Base-by-base conservation (phyloP, 768 basidiomycete genomes). In the Lactifluus pinguis region DNA sequence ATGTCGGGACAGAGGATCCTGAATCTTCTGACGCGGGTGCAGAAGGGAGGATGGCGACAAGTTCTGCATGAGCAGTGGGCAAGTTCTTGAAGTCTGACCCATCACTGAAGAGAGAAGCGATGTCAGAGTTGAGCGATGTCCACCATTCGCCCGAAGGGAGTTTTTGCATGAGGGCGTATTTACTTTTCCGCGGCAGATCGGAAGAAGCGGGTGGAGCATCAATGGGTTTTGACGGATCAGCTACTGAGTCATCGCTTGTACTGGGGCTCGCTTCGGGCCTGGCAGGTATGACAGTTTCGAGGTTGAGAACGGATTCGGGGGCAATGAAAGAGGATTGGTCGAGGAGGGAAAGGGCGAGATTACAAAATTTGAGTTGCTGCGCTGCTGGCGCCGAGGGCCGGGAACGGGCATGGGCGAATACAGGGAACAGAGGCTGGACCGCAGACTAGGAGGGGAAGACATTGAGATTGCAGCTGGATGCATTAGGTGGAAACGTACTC, bases 141-240 rank as follows among this genome's bases (percentile, higher is more conserved):
- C 89, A 93, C 76, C 83, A 90, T 60, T 86, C 85, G 42, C 84
- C 89, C 1, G 77, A 79, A 0, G 91, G 88, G 7, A 93, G 76
- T 61, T 83, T 85, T 67, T 93, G 90, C 65, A 92, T 78, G 49
- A 93, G 81, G 3, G 91, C 89, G 72, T 86, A 91, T 68, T 78
- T 82, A 55, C 79, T 81, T 49, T 72, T 74, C 55, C 63, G 67
- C 49, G 34, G 55, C 29, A 52, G 59, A 38, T 59, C 42, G 8
- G 60, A 54, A 53, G 61, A 53, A 10, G 67, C 49, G 62, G 73
- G 65, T 62, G 73, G 63, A 49, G 72, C 60, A 65, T 74, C 66
- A 67, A 58, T 71, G 25, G 69, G 66, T 29, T 68, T 61, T 48
- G 71, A 71, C 3, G 69, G 38, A 8, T 73, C 70, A 55, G 70